Evolutionary conservation across 116 monocot species (phyloP).

Genomic region (Trichopus zeylanicus): DNA sequence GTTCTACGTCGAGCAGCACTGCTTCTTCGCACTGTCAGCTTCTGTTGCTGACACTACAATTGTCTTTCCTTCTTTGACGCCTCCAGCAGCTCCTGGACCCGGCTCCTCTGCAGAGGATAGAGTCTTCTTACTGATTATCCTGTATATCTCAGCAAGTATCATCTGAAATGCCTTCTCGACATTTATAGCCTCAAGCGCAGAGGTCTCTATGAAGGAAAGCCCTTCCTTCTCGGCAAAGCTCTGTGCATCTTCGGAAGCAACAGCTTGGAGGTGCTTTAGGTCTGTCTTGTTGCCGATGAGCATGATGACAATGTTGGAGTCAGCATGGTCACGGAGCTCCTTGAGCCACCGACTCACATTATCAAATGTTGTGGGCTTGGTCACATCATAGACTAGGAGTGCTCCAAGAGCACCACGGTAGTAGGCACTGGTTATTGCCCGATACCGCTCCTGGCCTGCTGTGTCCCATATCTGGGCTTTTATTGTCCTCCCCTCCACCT

Average conservation of each 20-base stretch:
- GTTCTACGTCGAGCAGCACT: conserved; percentile 33
- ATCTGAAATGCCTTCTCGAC: conserved; percentile 61
- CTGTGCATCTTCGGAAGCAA: conserved; percentile 40
- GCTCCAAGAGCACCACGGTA: conserved; percentile 67
- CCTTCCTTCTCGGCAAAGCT: conserved; percentile 53
- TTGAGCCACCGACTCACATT: conserved; percentile 62
- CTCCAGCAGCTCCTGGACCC: conserved; percentile 8
- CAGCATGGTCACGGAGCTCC: conserved; percentile 64
- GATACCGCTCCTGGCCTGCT: conserved; percentile 63
- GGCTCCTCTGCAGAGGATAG: conserved; percentile 17
- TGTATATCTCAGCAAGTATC: conserved; percentile 36
- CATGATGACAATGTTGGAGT: conserved; percentile 54
- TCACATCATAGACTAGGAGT: conserved; percentile 46
- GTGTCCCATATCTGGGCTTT: conserved; percentile 82
- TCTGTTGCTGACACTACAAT: conserved; percentile 28
- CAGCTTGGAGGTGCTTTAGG: conserved; percentile 46
- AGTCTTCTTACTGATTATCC: conserved; percentile 45
- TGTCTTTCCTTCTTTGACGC: conserved; percentile 42
- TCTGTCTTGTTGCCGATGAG: conserved; percentile 53
- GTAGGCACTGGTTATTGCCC: conserved; percentile 72
- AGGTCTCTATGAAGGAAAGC: conserved; percentile 58
- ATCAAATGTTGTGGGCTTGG: conserved; percentile 51
- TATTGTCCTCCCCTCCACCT: conserved; percentile 51
- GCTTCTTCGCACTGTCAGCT: conserved; percentile 14
- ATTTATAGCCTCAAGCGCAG: conserved; percentile 55